Percentiles rank a stretch among this genome's conserved stretches.
These are phyloP conservation scores for barley (Hordeum vulgare) DNA, from an alignment of 176 grass and related monocot genomes.

Conservation along the genomic window MorexV3_pseudomolecules_assembly NC_058521.1:454645408-454645907, in stretches of 20 bases:
- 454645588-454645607: not conserved
- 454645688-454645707: not conserved
- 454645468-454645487: slow-evolving; percentile 81
- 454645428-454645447: slow-evolving; percentile 78
- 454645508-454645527: not conserved
- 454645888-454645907: not conserved
- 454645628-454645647: not conserved
- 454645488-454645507: slow-evolving; percentile 86
- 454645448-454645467: slow-evolving; percentile 82
- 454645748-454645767: not conserved
- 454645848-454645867: not conserved
- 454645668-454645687: not conserved
- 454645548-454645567: not conserved
- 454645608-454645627: not conserved
- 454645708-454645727: not conserved
- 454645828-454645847: not conserved
- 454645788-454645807: not conserved
- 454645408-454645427: slow-evolving; percentile 90
- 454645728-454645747: not conserved
- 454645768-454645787: not conserved
- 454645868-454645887: not conserved
- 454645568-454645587: not conserved
- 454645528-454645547: not conserved
- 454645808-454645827: not conserved
- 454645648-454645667: not conserved